Evolutionary conservation across 2,329 filamentous ascomycete genomes (phyloP).

Genomic region (Claviceps sp.): DNA sequence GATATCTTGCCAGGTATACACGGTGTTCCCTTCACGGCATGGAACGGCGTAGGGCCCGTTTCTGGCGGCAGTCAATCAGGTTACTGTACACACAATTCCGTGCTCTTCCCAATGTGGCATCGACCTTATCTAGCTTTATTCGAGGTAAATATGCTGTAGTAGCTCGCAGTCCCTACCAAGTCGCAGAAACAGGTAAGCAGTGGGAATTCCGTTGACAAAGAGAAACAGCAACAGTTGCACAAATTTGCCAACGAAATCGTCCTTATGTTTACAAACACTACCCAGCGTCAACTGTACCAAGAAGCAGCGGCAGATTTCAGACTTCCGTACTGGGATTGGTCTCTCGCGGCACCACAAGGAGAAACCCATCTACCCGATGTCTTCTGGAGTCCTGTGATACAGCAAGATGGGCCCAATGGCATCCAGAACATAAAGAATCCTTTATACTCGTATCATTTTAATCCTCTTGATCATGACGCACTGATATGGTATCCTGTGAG

Average conservation of each 20-base stretch:
- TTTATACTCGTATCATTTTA: constrained; percentile 46
- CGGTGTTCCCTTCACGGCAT: constrained; percentile 52
- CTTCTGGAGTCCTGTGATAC: constrained; percentile 35
- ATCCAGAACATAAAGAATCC: constrained; percentile 46
- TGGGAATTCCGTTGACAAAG: constrained; percentile 7
- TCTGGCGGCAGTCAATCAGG: constrained; percentile 44
- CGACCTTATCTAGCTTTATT: constrained; percentile 59
- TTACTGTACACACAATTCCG: constrained; percentile 66
- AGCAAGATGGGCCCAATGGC: constrained; percentile 43
- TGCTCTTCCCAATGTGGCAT: constrained; percentile 73
- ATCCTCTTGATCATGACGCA: constrained; percentile 42
- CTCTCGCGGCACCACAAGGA: constrained; percentile 32
- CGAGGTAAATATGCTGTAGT: constrained; percentile 27
- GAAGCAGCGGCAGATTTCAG: constrained; percentile 37
- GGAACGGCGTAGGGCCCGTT: constrained; percentile 37
- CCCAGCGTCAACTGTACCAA: constrained; percentile 35
- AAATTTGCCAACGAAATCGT: constrained; percentile 30
- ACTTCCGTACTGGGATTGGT: constrained; percentile 49
- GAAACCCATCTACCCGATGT: constrained; percentile 32
- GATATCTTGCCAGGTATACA: constrained; percentile 50
- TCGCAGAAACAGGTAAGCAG: neutral
- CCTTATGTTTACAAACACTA: constrained; percentile 31
- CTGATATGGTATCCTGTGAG: constrained; percentile 48
- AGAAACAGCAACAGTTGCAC: constrained; percentile 22
- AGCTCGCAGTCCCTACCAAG: neutral